Evolutionary conservation across 1,139 yeast genomes (phyloP), one percentile per base, ranked within the genome.

Genomic region (Ashbya aceris): DNA sequence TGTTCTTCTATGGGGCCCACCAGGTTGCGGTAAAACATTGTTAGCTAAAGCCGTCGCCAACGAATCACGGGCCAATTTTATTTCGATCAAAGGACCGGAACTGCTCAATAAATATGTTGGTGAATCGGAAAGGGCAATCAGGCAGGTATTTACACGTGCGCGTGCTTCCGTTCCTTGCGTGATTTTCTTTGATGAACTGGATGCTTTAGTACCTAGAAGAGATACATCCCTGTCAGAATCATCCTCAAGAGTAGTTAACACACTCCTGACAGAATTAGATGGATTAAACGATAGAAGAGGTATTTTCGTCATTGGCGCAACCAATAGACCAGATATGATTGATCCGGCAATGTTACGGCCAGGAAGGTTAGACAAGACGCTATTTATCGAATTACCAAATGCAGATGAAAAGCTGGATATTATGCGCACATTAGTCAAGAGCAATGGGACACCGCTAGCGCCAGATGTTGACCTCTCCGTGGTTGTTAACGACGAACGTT

Each of bases 291-390:
- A 89, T 53, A 73, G 98, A 55, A 77, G 82, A 44, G 97, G 97
- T 1, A 84, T 91, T 1, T 91, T 83, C 61, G 98, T 91, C 3
- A 78, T 91, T 51, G 98, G 96, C 28, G 98, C 98, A 1, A 91
- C 98, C 0, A 91, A 91, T 57, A 74, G 98, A 60, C 97, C 97
- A 0, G 98, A 91, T 62, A 91, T 91, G 87, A 91, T 91, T 50
- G 98, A 91, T 63, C 91, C 96, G 7, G 98, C 98, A 1, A 91
- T 91, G 97, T 69, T 91, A 42, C 76, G 98, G 59, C 98, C 98
- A 0, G 98, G 98, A 2, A 76, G 98, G 61, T 71, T 91, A 54
- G 98, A 91, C 59, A 91, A 91, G 63, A 89, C 96, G 3, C 69
- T 91, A 38, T 89, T 81, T 62, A 93, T 91, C 36, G 96, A 91